phyloP scores from a whole-genome alignment of 1,284 basidiomycete genomes.

The Trichosporon sp. region DNA sequence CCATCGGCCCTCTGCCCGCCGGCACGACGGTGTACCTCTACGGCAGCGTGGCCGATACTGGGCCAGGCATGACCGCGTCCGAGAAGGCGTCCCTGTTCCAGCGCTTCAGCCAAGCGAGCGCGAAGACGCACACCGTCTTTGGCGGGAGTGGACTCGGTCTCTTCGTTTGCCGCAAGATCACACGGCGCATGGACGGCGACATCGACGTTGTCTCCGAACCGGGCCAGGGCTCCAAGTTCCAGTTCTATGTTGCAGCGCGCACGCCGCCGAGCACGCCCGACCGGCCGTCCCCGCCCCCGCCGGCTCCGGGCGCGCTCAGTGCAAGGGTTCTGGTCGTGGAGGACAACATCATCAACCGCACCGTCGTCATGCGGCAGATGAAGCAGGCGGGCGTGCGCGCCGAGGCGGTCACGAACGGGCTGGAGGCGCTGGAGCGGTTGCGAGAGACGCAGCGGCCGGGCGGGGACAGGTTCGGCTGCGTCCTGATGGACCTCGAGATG shows the following conservation, averaged over 20 bases:
- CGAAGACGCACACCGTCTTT: slow-evolving; percentile 48
- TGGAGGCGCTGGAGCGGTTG: slow-evolving; percentile 55
- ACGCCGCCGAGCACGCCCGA: background rate
- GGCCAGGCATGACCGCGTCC: slow-evolving; percentile 45
- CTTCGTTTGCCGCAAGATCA: slow-evolving; percentile 36
- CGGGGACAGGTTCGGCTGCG: slow-evolving; percentile 39
- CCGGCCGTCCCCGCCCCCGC: slow-evolving; percentile 28
- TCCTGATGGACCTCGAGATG: slow-evolving; percentile 55
- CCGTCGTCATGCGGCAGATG: slow-evolving; percentile 28
- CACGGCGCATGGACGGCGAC: slow-evolving; percentile 35
- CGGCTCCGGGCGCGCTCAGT: slow-evolving; percentile 35
- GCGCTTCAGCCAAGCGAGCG: slow-evolving; percentile 46
- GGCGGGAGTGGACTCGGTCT: slow-evolving; percentile 50
- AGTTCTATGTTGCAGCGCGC: slow-evolving; percentile 41
- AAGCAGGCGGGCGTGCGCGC: slow-evolving; percentile 27
- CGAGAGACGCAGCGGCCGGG: slow-evolving; percentile 25
- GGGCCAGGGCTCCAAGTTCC: slow-evolving; percentile 52
- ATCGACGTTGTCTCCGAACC: slow-evolving; percentile 35
- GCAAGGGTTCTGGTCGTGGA: slow-evolving; percentile 36
- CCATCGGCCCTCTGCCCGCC: background rate
- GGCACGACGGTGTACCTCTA: slow-evolving; percentile 44
- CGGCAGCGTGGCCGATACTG: slow-evolving; percentile 44
- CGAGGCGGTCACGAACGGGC: slow-evolving; percentile 54
- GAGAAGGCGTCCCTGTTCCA: slow-evolving; percentile 47
- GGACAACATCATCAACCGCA: slow-evolving; percentile 51